Base-by-base conservation (phyloP, 163 green algal genomes). In the Scenedesmus sp. region DNA sequence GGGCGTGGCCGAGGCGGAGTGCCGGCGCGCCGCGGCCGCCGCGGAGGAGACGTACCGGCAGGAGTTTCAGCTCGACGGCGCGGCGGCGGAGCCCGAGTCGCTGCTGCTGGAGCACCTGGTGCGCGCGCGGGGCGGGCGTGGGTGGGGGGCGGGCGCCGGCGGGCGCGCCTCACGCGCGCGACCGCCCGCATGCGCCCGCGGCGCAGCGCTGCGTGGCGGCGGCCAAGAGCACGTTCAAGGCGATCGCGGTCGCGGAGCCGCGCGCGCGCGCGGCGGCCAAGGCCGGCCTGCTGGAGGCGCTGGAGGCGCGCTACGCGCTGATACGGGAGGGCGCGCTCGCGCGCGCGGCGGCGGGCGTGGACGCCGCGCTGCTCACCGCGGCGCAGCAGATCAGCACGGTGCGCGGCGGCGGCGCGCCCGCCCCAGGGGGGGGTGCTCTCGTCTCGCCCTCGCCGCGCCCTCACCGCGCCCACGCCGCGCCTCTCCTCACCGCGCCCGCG, bases 221-320 rank as follows among this genome's bases (percentile, higher is more conserved):
- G 4, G 83, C 86, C 13, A 65, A 78, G 3, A 73, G 77, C 14
- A 73, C 72, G 15, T 90, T 85, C 39, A 73, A 74, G 2, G 70
- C 86, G 28, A 77, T 89, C 10, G 86, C 86, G 18, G 86, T 90
- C 7, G 83, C 80, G 14, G 86, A 90, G 28, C 76, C 81, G 28
- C n/a, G 26, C 36, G 80, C 87, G 24, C 57, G 74, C 5, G 36
- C 29, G 2, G 62, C n/a, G 31, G 62, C 62, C 48, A 74, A 74
- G 33, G 50, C 24, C 36, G 22, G 4, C 14, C 62, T 81, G 31
- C 10, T 34, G 29, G 63, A 57, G 24, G 63, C 62, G 15, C 42
- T 69, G 22, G 28, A 82, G 42, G 50, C 56, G 42, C 63, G 63
- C 33, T 82, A 51, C 29, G 39, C 50, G 13, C 75, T 82, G 34